Percentiles rank a stretch among this genome's conserved stretches.
Evolutionary conservation across 73 alveolate genomes (phyloP).

Genomic region (Stentor coeruleus): DNA sequence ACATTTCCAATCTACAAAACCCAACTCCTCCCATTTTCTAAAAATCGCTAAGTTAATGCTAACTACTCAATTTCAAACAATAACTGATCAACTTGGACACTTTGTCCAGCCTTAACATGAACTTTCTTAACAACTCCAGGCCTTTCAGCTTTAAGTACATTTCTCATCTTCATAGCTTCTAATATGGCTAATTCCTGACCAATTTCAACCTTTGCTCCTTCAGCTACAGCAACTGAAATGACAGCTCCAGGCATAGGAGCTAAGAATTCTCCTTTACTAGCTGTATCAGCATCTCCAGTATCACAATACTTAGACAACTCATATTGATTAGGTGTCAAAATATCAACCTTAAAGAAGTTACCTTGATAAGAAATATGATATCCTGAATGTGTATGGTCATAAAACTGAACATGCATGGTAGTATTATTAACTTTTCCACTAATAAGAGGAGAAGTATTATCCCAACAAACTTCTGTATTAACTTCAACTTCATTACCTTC

Average conservation of each 20-base stretch:
- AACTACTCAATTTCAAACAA: conserved; percentile 52
- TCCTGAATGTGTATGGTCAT: conserved; percentile 4
- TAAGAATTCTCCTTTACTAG: conserved; percentile 34
- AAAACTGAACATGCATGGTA: conserved; percentile 15
- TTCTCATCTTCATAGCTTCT: conserved; percentile 77
- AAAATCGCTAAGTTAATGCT: too few species aligned
- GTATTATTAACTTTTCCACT: background rate
- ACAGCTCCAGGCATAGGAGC: conserved; percentile 89
- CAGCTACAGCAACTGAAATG: conserved; percentile 56
- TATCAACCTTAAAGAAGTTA: background rate
- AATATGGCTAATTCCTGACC: conserved; percentile 35
- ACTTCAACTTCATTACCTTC: background rate
- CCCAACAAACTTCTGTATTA: background rate
- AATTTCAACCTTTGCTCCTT: conserved; percentile 62
- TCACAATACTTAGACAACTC: background rate
- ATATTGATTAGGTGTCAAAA: background rate
- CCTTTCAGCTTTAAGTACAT: conserved; percentile 60
- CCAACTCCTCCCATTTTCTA: too few species aligned
- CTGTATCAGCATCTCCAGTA: conserved; percentile 26
- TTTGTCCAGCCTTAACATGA: conserved; percentile 48
- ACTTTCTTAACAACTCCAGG: conserved; percentile 67
- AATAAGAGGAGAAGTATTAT: conserved; percentile 17
- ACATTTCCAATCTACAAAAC: too few species aligned
- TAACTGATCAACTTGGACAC: conserved; percentile 69
- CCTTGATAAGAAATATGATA: conserved; percentile 9